A percentile compares a stretch with the other conserved stretches of the same genome.
Conservation (phyloP, 805 yeast species). For the Yamadazyma tumulicola region DNA sequence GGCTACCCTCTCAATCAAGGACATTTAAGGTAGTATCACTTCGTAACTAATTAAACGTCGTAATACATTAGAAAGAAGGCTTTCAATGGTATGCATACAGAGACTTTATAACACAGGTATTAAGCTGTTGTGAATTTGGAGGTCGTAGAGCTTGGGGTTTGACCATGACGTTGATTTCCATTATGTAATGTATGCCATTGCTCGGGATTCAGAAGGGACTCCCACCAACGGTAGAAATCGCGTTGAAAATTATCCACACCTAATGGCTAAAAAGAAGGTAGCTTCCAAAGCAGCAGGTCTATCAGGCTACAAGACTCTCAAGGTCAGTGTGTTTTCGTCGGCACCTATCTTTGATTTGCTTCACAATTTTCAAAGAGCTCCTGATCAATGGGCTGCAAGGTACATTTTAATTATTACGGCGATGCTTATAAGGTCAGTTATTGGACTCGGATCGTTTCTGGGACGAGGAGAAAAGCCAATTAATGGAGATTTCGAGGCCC, state of each 20-base stretch:
- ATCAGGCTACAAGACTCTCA: slow-evolving; percentile 1
- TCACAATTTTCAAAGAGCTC: slow-evolving; percentile 75
- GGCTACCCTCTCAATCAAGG: too few species aligned
- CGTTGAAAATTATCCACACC: too few species aligned
- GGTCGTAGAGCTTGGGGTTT: too few species aligned
- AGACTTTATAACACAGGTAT: too few species aligned
- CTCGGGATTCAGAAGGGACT: background rate
- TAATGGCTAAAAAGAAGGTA: slow-evolving; percentile 14
- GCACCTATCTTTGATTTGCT: slow-evolving; percentile 78
- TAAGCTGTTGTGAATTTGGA: too few species aligned
- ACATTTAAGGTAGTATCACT: too few species aligned
- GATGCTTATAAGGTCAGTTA: slow-evolving; percentile 72
- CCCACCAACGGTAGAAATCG: background rate
- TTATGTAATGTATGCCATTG: too few species aligned
- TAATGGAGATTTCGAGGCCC: slow-evolving; percentile 97
- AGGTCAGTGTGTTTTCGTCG: slow-evolving; percentile 13
- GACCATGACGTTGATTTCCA: too few species aligned
- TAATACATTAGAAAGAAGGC: too few species aligned
- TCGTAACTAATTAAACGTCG: too few species aligned
- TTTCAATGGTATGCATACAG: too few species aligned
- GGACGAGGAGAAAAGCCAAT: slow-evolving; percentile 72
- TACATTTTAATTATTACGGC: slow-evolving; percentile 73
- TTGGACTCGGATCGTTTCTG: slow-evolving; percentile 85
- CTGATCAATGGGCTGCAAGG: slow-evolving; percentile 87
- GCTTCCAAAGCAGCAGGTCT: slow-evolving; percentile 1